Evolutionary conservation across 805 yeast species (phyloP).

Genomic region (Lachancea fermentati): DNA sequence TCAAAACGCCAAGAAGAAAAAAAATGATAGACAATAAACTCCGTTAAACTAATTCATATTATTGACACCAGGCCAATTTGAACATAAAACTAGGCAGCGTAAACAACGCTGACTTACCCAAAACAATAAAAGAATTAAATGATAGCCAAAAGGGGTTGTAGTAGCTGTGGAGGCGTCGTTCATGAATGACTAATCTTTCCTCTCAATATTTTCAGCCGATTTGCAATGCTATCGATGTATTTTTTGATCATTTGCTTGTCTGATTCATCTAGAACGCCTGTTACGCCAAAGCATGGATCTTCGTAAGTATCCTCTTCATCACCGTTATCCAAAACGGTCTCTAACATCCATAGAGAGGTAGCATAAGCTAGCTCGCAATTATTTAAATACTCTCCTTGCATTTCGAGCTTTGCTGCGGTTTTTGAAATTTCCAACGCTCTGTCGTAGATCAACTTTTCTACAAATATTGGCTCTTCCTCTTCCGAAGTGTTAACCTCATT

Average conservation of each 20-base stretch:
- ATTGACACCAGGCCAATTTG: not conserved
- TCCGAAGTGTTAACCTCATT: not conserved
- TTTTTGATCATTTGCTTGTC: conserved; percentile 73
- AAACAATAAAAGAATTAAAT: not conserved
- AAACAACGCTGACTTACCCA: not conserved
- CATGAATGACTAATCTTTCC: conserved; percentile 40
- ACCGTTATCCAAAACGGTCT: conserved; percentile 62
- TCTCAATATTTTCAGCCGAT: conserved; percentile 66
- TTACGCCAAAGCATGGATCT: conserved; percentile 29
- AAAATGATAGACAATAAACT: not conserved
- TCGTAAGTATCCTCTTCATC: conserved; percentile 23
- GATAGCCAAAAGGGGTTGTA: not conserved
- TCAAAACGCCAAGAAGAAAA: not conserved
- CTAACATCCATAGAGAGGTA: conserved; percentile 93
- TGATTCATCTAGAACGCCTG: conserved; percentile 54
- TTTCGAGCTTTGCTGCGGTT: conserved; percentile 84
- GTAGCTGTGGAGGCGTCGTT: not conserved
- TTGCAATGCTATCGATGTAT: conserved; percentile 78
- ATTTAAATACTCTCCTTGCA: conserved; percentile 48
- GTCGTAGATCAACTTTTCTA: conserved; percentile 85
- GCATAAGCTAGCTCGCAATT: conserved; percentile 88
- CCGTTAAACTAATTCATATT: not conserved
- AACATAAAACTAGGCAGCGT: not conserved
- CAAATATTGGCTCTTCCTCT: conserved; percentile 38
- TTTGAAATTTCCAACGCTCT: conserved; percentile 91